phyloP scores from a whole-genome alignment of 495 filamentous ascomycete species.

The Clohesyomyces aquaticus region DNA sequence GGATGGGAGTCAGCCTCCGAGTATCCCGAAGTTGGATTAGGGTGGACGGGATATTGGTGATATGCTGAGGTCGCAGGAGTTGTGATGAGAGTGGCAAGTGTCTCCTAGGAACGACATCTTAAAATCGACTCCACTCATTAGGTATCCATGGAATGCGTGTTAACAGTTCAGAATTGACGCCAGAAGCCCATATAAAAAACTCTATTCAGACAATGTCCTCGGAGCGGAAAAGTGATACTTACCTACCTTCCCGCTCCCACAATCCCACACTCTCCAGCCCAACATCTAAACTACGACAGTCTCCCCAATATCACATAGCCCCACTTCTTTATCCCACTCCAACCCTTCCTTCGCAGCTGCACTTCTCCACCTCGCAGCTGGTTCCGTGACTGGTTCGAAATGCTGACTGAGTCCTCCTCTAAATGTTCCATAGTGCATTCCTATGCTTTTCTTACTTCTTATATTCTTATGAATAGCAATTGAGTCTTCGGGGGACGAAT shows the following conservation, averaged over 20 bases:
- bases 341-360: slow-evolving; percentile 48
- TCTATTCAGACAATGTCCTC: too few relatives aligned
- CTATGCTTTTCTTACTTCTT: slow-evolving; percentile 49
- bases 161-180: too few relatives aligned
- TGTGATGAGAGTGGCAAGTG: too few relatives aligned
- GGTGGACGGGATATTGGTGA: background rate
- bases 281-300: slow-evolving; percentile 44
- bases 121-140: too few relatives aligned
- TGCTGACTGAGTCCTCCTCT: slow-evolving; percentile 48
- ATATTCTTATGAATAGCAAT: slow-evolving; percentile 49
- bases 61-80: too few relatives aligned
- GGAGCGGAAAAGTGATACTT: too few relatives aligned
- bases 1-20: slow-evolving; percentile 3
- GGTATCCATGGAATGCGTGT: too few relatives aligned
- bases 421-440: slow-evolving; percentile 54
- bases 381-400: slow-evolving; percentile 51
- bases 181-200: too few relatives aligned
- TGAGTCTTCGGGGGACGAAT: slow-evolving; percentile 50
- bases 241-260: too few relatives aligned
- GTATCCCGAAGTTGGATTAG: background rate
- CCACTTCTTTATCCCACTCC: slow-evolving; percentile 45
- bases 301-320: slow-evolving; percentile 49
- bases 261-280: background rate
- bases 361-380: slow-evolving; percentile 47
- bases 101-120: too few relatives aligned